Conservation (phyloP, 2,329 filamentous ascomycete genomes). For the Penicillium verrucosum region DNA sequence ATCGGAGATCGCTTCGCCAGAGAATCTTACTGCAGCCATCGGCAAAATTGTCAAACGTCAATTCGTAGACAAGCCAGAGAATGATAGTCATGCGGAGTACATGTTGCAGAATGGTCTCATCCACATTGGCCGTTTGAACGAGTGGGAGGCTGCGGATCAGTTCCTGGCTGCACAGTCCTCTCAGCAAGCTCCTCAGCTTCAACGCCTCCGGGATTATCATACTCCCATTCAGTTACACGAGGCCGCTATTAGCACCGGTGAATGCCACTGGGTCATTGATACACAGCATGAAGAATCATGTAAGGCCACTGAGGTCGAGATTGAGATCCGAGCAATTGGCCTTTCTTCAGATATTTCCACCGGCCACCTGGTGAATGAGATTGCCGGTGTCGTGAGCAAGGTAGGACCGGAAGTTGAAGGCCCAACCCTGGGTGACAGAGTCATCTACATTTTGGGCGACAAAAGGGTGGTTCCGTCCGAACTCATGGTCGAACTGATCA, state of each 20-base stretch:
- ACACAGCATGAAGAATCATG: neutral
- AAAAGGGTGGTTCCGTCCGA: conserved; percentile 1
- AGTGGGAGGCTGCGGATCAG: conserved; percentile 10
- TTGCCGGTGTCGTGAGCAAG: conserved; percentile 13
- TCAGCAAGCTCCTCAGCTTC: neutral
- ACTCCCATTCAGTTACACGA: conserved; percentile 7
- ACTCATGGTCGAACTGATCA: conserved; percentile 9
- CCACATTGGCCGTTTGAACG: conserved; percentile 17
- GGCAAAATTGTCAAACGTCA: conserved; percentile 12
- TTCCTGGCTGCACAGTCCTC: conserved; percentile 14
- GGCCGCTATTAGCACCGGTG: neutral
- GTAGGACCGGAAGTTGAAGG: conserved; percentile 7
- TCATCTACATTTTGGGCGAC: conserved; percentile 3
- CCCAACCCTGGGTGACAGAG: conserved; percentile 10
- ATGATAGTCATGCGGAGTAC: conserved; percentile 20
- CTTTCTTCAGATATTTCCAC: neutral
- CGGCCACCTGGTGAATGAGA: conserved; percentile 7
- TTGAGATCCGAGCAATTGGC: conserved; percentile 14
- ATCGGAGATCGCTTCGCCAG: neutral
- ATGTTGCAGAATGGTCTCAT: conserved; percentile 9
- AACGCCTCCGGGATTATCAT: conserved; percentile 4
- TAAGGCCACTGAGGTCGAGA: conserved; percentile 7
- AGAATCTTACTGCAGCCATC: neutral
- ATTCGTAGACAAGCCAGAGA: conserved; percentile 2
- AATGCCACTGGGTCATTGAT: conserved; percentile 10